Conservation (phyloP, 1,284 basidiomycete species). For the Marasmius sp. region DNA sequence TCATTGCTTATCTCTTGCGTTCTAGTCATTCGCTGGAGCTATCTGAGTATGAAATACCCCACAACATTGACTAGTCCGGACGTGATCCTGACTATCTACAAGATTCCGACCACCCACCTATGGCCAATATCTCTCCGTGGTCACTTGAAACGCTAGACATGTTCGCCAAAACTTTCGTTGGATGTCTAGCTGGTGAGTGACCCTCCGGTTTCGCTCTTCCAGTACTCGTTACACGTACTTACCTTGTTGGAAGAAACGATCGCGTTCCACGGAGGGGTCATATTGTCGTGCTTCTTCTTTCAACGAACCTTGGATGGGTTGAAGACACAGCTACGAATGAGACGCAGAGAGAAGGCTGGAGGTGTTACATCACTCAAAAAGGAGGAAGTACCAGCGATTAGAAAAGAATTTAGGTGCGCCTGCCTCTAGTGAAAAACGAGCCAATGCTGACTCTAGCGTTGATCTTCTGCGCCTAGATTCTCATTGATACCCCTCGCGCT, state of each 20-base stretch:
- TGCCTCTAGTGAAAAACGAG: not conserved
- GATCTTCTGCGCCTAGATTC: slow-evolving; percentile 44
- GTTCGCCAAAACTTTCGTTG: slow-evolving; percentile 59
- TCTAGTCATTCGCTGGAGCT: slow-evolving; percentile 75
- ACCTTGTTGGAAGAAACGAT: slow-evolving; percentile 53
- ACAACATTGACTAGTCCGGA: not conserved
- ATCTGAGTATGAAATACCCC: slow-evolving; percentile 47
- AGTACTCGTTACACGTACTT: not conserved
- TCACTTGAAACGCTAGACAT: slow-evolving; percentile 44
- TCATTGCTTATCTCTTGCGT: not conserved
- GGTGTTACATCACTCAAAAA: slow-evolving; percentile 10
- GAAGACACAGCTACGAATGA: not conserved
- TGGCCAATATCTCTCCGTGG: slow-evolving; percentile 40
- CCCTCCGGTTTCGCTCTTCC: too few relatives aligned
- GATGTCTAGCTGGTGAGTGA: slow-evolving; percentile 56
- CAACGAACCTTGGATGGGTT: slow-evolving; percentile 38
- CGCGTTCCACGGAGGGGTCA: slow-evolving; percentile 69
- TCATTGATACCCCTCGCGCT: slow-evolving; percentile 78
- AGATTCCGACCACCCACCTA: slow-evolving; percentile 37
- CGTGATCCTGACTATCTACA: not conserved
- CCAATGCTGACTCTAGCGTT: slow-evolving; percentile 1
- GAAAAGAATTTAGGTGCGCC: slow-evolving; percentile 52
- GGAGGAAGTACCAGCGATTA: slow-evolving; percentile 48
- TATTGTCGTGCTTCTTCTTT: slow-evolving; percentile 53
- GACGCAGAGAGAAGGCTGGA: slow-evolving; percentile 29